Conservation (phyloP, 208 protist species). For the Wallacemonas sp. region DNA sequence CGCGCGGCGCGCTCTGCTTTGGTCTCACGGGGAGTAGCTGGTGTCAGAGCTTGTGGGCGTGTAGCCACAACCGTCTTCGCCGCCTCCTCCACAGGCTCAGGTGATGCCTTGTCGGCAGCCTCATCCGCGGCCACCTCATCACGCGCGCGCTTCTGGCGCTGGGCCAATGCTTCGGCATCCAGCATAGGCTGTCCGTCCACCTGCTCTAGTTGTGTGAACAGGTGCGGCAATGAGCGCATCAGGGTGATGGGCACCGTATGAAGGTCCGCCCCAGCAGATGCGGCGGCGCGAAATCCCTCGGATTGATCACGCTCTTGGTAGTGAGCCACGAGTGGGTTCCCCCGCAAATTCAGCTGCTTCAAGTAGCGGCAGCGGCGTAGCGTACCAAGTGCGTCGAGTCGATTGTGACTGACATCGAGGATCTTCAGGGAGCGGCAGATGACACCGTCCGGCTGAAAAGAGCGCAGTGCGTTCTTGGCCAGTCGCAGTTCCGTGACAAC, state of each 20-base stretch:
- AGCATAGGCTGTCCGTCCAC: constrained; percentile 44
- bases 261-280: not conserved
- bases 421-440: constrained; percentile 82
- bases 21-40: not conserved
- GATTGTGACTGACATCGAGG: constrained; percentile 80
- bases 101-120: too few relatives aligned
- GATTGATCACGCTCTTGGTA: constrained; percentile 19
- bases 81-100: too few relatives aligned
- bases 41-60: too few relatives aligned
- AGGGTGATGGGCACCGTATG: constrained; percentile 16
- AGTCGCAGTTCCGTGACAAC: constrained; percentile 78
- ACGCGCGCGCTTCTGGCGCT: not conserved
- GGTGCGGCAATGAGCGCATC: constrained; percentile 21
- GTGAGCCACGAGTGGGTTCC: constrained; percentile 56
- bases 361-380: constrained; percentile 80
- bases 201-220: constrained; percentile 39
- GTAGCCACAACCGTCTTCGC: too few relatives aligned
- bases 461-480: constrained; percentile 59
- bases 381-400: constrained; percentile 38
- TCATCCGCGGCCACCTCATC: not conserved
- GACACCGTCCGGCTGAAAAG: constrained; percentile 75
- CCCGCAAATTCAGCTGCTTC: constrained; percentile 57
- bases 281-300: not conserved
- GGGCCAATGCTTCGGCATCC: constrained; percentile 14
- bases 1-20: not conserved